phyloP scores from a whole-genome alignment of 768 basidiomycete species.

The Trametes elegans region DNA sequence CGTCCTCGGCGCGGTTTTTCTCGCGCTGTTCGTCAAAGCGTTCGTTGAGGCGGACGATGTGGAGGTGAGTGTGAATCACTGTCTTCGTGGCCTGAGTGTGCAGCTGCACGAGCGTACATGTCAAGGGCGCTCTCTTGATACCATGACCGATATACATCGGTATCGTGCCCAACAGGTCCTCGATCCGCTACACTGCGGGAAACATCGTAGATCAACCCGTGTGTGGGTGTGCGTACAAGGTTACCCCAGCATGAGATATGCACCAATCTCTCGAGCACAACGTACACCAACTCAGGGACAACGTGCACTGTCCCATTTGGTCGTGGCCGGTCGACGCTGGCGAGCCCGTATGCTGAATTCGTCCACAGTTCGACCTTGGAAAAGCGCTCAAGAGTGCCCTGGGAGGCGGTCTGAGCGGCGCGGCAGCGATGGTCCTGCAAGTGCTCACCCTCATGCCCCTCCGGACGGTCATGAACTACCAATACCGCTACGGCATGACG shows the following conservation, averaged over 20 bases:
- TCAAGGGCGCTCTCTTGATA: too few species aligned
- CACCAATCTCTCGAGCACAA: too few species aligned
- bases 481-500: slow-evolving; percentile 85
- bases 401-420: slow-evolving; percentile 89
- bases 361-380: slow-evolving; percentile 69
- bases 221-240: too few species aligned
- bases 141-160: too few species aligned
- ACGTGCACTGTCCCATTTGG: too few species aligned
- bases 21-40: slow-evolving; percentile 62
- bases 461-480: slow-evolving; percentile 98
- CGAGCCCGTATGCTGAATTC: neutral
- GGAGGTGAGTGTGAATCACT: slow-evolving; percentile 52
- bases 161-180: too few species aligned
- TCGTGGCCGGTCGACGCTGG: too few species aligned
- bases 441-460: slow-evolving; percentile 91
- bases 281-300: too few species aligned
- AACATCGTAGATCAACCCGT: too few species aligned
- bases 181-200: too few species aligned
- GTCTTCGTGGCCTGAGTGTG: neutral
- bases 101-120: too few species aligned
- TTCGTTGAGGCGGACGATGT: slow-evolving; percentile 68
- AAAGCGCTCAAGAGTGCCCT: slow-evolving; percentile 78
- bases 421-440: slow-evolving; percentile 94
- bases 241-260: too few species aligned
- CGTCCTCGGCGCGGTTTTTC: slow-evolving; percentile 35